phyloP scores from a whole-genome alignment of 2,329 filamentous ascomycete genomes.

The Penicillium carneum region DNA sequence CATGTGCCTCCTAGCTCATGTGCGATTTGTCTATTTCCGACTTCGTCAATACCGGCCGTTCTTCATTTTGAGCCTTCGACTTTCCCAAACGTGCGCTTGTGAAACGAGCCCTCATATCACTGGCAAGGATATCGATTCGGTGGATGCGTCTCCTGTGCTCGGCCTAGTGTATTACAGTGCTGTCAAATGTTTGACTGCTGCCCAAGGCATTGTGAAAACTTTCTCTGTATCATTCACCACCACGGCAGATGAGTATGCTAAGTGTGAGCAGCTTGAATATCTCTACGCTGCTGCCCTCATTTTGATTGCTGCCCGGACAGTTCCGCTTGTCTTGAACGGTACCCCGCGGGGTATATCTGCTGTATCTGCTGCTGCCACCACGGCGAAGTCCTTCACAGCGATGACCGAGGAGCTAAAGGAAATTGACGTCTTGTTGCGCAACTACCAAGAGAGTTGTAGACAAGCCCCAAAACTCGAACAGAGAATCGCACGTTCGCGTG shows the following conservation, averaged over 20 bases:
- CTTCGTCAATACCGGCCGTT: background rate
- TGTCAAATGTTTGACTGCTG: background rate
- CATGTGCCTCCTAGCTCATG: background rate
- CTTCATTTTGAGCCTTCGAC: background rate
- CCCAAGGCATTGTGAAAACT: constrained; percentile 1
- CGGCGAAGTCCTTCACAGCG: background rate
- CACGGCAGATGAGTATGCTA: background rate
- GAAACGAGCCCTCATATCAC: background rate
- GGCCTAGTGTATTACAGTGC: background rate
- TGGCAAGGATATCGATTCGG: background rate
- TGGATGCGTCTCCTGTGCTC: background rate
- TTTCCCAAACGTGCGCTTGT: background rate
- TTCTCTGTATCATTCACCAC: background rate
- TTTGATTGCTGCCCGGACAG: background rate
- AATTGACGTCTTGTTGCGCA: background rate
- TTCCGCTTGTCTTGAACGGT: background rate
- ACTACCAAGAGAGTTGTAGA: background rate
- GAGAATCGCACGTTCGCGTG: background rate
- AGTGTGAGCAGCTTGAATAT: background rate
- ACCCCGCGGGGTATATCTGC: background rate
- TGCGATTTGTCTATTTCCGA: background rate
- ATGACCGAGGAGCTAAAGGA: background rate
- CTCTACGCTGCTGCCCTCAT: background rate
- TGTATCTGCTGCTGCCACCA: background rate
- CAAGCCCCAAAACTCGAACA: background rate